Evolutionary conservation across 306 rosid genomes (phyloP), one percentile per base, ranked within the genome.

Genomic region (Rosa lucieae): DNA sequence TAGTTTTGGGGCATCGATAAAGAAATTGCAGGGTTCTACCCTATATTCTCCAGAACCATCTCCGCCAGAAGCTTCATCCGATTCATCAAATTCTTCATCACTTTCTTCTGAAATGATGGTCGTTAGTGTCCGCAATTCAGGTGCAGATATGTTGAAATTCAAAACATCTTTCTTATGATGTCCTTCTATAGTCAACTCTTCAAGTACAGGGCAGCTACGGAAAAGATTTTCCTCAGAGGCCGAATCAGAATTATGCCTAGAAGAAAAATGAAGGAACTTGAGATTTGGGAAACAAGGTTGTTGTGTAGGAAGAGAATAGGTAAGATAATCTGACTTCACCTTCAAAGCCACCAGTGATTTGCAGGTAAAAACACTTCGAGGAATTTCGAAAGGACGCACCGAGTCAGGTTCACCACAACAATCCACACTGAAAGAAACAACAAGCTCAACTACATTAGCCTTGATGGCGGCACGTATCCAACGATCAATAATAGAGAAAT

Each of bases 221-320:
- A 63, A 63, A 32, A 29, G 68, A 29, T 29, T 63, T 29, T 32
- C 37, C 35, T 6, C 0, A 0, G 37, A 59, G 66, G 66, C 66
- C 23, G 37, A 15, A 14, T 21, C 35, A 6, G 66, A 10, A 59
- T 59, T 35, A 59, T 59, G 10, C 23, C 15, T 6, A 59, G 14
- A 58, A 21, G 12, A 3, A 58, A 8, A 58, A 58, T 58, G 65
- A 23, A 58, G 65, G 14, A 21, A 21, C 65, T 58, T 58, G 10
- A 58, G 66, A 23, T 10, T 59, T 59, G 66, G 66, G 66, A 59
- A 59, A n/a, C n/a, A n/a, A n/a, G n/a, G n/a, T n/a, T n/a, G n/a
- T n/a, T n/a, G n/a, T n/a, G 26, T 6, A 8, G 35, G 65, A 21
- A 58, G 65, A 21, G 65, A 32, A 63, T 63, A 63, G 20, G 20